A percentile compares a stretch with the other conserved stretches of the same genome.
These are phyloP conservation scores for Hemisphaericaspora lyxosophila DNA, from an alignment of 1,139 yeast genomes.

Conservation along the genomic window DNA sequence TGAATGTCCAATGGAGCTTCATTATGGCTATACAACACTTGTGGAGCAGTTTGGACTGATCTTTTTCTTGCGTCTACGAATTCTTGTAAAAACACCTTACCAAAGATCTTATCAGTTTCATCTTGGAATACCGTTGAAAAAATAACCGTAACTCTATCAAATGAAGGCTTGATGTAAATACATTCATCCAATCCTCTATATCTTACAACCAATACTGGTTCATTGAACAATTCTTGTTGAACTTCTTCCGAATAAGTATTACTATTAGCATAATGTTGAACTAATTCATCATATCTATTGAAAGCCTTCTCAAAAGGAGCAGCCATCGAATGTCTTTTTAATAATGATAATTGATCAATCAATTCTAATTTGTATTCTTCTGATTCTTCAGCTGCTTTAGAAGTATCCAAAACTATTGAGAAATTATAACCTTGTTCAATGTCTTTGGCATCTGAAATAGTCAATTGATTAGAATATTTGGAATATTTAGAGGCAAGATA, in stretches of 20 bases:
- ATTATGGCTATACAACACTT: conserved; percentile 83
- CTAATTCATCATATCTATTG: conserved; percentile 68
- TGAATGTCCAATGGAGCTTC: conserved; percentile 92
- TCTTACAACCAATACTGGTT: conserved; percentile 69
- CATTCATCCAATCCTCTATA: conserved; percentile 89
- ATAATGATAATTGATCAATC: conserved; percentile 63
- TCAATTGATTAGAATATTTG: conserved; percentile 28
- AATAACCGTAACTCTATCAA: conserved; percentile 94
- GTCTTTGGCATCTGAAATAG: conserved; percentile 24
- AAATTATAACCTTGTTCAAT: conserved; percentile 82
- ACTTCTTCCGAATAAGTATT: conserved; percentile 52
- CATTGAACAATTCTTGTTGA: conserved; percentile 48
- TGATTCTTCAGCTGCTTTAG: conserved; percentile 32
- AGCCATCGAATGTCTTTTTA: conserved; percentile 86
- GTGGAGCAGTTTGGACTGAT: conserved; percentile 97
- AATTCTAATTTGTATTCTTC: conserved; percentile 52
- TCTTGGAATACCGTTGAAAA: conserved; percentile 94
- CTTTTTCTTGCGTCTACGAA: conserved; percentile 95
- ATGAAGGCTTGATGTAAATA: conserved; percentile 86
- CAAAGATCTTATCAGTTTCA: conserved; percentile 94
- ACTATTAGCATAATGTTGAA: conserved; percentile 49
- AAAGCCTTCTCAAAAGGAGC: conserved; percentile 93
- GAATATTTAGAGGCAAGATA: conserved; percentile 43
- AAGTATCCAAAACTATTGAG: conserved; percentile 69
- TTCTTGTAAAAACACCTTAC: conserved; percentile 94